phyloP scores from a whole-genome alignment of 2,329 filamentous ascomycete species.

The Colletotrichum sansevieriae region DNA sequence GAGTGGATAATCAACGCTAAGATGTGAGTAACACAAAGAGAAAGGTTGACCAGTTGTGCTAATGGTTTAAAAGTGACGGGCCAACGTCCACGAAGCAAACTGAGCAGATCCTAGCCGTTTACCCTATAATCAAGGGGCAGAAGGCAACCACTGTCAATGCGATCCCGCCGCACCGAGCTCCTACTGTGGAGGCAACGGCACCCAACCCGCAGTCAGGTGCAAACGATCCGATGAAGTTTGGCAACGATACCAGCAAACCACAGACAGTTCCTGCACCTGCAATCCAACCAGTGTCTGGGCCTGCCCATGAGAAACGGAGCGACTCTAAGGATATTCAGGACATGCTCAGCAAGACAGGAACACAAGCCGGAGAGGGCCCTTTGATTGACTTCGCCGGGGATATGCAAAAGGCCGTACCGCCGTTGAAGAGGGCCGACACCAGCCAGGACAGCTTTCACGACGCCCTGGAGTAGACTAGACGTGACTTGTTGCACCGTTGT shows the following conservation, averaged over 20 bases:
- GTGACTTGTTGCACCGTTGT: not conserved
- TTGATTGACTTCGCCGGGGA: conserved; percentile 70
- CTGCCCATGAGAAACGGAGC: conserved; percentile 13
- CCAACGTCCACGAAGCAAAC: conserved; percentile 76
- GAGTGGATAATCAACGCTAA: conserved; percentile 95
- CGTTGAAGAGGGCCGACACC: conserved; percentile 52
- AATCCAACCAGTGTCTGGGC: conserved; percentile 2
- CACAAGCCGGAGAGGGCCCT: conserved; percentile 59
- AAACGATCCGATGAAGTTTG: conserved; percentile 69
- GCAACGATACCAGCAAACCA: conserved; percentile 43
- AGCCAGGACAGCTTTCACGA: conserved; percentile 56
- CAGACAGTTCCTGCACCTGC: conserved; percentile 24
- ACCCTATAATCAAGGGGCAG: conserved; percentile 86
- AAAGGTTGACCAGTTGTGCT: conserved; percentile 17
- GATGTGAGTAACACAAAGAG: conserved; percentile 70
- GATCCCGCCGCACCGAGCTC: conserved; percentile 61
- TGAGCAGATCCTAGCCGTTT: conserved; percentile 88
- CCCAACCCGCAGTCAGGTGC: conserved; percentile 47
- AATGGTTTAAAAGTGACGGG: conserved; percentile 64
- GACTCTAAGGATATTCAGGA: conserved; percentile 55
- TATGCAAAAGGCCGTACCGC: conserved; percentile 56
- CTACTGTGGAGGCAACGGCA: conserved; percentile 37
- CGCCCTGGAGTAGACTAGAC: conserved; percentile 48
- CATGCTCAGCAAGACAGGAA: conserved; percentile 62
- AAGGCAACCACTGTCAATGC: conserved; percentile 66